phyloP scores from a whole-genome alignment of 2,329 filamentous ascomycete species.

The Alternaria novae-zelandiae region DNA sequence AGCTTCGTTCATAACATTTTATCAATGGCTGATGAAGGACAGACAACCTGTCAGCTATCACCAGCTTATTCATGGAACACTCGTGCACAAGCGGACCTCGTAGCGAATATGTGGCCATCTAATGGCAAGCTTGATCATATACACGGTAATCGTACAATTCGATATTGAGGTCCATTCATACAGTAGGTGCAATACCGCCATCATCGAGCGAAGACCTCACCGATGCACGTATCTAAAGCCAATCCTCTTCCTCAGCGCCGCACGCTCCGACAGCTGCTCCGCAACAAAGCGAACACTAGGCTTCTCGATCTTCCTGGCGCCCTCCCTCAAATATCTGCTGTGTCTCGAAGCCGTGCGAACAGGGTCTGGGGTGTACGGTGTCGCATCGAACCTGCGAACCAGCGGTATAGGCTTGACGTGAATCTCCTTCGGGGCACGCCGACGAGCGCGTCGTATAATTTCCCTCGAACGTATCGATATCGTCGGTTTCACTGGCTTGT shows the following conservation, averaged over 20 bases:
- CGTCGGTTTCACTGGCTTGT: slow-evolving; percentile 1
- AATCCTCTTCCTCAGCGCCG: not conserved
- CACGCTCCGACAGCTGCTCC: not conserved
- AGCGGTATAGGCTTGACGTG: not conserved
- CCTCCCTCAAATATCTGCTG: slow-evolving; percentile 9
- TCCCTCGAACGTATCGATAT: not conserved
- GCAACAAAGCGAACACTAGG: not conserved
- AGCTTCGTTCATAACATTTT: too few species aligned
- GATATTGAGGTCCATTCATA: too few species aligned
- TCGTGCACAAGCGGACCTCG: too few species aligned
- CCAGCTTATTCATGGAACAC: too few species aligned
- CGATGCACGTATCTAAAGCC: not conserved
- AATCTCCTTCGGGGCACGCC: not conserved
- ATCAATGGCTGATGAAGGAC: too few species aligned
- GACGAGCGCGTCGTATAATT: slow-evolving; percentile 2
- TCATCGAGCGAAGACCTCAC: too few species aligned
- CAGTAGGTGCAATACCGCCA: too few species aligned
- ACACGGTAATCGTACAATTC: too few species aligned
- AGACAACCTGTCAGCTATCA: too few species aligned
- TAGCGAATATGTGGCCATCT: too few species aligned
- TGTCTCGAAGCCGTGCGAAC: not conserved
- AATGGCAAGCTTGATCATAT: too few species aligned
- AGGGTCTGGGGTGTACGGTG: slow-evolving; percentile 3
- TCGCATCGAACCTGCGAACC: slow-evolving; percentile 7
- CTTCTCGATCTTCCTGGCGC: slow-evolving; percentile 1